Evolutionary conservation across 768 basidiomycete species (phyloP), one percentile per base, ranked within the genome.

Genomic region (Paxillus involutus): DNA sequence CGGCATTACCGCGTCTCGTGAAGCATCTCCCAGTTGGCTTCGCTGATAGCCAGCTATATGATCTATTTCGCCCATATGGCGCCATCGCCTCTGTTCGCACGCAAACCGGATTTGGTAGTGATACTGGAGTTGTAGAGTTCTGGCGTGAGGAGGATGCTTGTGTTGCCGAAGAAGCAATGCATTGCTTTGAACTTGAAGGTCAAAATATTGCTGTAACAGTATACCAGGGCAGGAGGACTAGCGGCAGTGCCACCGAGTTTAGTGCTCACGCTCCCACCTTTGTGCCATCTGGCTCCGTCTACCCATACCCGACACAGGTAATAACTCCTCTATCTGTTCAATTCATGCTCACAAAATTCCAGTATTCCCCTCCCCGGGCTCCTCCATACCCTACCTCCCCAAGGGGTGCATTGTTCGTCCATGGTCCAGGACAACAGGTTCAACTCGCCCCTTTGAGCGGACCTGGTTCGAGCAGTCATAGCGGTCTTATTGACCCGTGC

Each of bases 391-490:
- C 71, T 43, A 72, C 58, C 44, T 56, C 70, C 4, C 73, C 72
- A 39, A 70, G 71, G 30, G 61, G 59, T 13, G 57, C 81, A 30
- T 60, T 79, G 17, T 93, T 93, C 63, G 77, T 91, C 8, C 91
- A 92, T 68, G 91, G 92, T 10, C 92, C 92, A 11, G 92, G 92
- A 3, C 92, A 94, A 66, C 91, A 93, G 68, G 90, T 94, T 33
- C 91, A 94, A 68, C 78, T 86, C 8, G 91, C 91, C 1, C 92
- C 91, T 13, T 48, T 80, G 44, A 57, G 60, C 17, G 91, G 91
- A 4, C 90, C 88, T 37, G 89, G 90, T n/a, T 85, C 89, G 35
- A 82, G 61, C 50, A 92, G 89, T 63, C 89, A 92, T 64, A 91
- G 89, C 58, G 92, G 92, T 17, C 77, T 94, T 26, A 92, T 93